Percentiles rank a stretch among this genome's conserved stretches.
phyloP scores from a whole-genome alignment of 2,329 filamentous ascomycete species.

The Fusarium paranaense region DNA sequence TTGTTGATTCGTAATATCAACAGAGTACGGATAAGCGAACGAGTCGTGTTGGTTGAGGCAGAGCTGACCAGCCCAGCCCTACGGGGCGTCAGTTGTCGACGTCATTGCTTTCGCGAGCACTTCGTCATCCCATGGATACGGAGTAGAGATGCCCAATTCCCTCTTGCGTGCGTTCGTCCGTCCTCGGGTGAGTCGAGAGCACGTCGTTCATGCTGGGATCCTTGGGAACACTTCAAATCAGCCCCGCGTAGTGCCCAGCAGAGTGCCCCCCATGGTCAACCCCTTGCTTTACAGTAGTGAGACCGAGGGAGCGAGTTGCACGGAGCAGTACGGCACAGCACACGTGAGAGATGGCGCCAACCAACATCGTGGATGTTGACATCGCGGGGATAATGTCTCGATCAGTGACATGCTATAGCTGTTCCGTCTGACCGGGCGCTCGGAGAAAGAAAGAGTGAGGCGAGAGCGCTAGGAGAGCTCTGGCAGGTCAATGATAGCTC shows the following conservation, averaged over 20 bases:
- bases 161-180: neutral
- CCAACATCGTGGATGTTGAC: neutral
- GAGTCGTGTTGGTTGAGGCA: neutral
- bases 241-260: neutral
- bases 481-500: conserved; percentile 14
- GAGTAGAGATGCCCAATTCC: neutral
- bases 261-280: neutral
- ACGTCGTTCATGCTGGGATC: neutral
- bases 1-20: neutral
- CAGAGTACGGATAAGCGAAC: neutral
- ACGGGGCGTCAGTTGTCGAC: neutral
- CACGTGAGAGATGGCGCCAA: neutral
- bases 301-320: neutral
- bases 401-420: neutral
- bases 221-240: neutral
- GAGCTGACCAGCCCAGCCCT: neutral
- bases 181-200: neutral
- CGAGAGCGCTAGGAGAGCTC: neutral
- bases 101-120: neutral
- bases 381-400: neutral
- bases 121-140: neutral
- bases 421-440: conserved; percentile 15
- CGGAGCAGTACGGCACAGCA: neutral
- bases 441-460: conserved; percentile 21
- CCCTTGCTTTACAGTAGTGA: neutral